Evolutionary conservation across 78 protist species (phyloP).

Genomic region (Ministeria vibrans): DNA sequence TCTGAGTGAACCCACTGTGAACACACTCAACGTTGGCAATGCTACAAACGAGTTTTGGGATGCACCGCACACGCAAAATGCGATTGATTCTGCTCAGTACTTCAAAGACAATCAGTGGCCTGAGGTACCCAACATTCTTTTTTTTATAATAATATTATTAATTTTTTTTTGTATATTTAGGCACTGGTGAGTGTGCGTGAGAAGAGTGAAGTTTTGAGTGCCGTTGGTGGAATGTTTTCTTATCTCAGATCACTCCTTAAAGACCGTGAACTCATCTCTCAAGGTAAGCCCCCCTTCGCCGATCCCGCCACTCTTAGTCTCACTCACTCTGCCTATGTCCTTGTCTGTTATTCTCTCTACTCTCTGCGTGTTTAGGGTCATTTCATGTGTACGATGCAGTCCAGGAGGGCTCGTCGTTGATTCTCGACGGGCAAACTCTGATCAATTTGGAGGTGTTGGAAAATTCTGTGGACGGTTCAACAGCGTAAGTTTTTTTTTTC

Average conservation of each 20-base stretch:
- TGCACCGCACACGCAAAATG: not conserved
- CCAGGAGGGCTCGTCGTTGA: not conserved
- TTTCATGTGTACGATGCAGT: not conserved
- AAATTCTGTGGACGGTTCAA: conserved; percentile 9
- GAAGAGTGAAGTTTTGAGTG: not conserved
- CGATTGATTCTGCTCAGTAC: not conserved
- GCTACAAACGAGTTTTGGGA: not conserved
- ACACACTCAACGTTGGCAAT: not conserved
- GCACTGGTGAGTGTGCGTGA: not conserved
- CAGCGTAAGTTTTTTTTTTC: too few species aligned
- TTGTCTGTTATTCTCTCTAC: too few species aligned
- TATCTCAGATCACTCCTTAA: not conserved
- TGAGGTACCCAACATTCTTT: not conserved
- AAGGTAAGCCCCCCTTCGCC: too few species aligned
- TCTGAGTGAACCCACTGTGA: not conserved
- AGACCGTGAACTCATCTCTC: not conserved
- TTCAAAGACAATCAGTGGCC: not conserved
- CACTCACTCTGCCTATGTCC: too few species aligned
- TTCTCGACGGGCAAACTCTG: conserved; percentile 22
- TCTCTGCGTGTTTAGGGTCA: too few species aligned
- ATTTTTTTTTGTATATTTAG: not conserved
- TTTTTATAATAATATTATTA: too few species aligned
- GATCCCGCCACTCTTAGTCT: too few species aligned
- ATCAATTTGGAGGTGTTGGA: conserved; percentile 29
- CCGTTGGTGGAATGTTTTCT: not conserved